Evolutionary conservation across 1,284 basidiomycete genomes (phyloP).

Genomic region (Papiliotrema fonsecae): DNA sequence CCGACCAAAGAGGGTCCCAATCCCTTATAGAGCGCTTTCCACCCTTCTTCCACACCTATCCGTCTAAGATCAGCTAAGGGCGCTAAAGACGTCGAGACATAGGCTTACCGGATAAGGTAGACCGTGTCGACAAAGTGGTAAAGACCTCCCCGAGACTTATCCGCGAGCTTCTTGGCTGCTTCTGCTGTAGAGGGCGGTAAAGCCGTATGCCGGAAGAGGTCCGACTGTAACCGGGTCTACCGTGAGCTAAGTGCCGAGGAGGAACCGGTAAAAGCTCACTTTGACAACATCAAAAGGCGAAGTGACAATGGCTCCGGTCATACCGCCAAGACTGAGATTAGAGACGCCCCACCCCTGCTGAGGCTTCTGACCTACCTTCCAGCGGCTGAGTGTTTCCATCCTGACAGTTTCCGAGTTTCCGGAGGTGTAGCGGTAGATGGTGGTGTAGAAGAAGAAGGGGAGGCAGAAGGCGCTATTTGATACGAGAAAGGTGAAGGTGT

Average conservation of each 20-base stretch:
- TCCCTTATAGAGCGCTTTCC: conserved; percentile 87
- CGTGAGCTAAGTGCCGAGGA: neutral
- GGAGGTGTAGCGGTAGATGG: conserved; percentile 19
- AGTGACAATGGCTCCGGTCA: conserved; percentile 96
- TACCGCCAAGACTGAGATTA: conserved; percentile 73
- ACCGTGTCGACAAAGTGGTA: conserved; percentile 95
- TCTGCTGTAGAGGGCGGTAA: conserved; percentile 14
- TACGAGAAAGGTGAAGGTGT: conserved; percentile 6
- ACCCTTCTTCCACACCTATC: conserved; percentile 85
- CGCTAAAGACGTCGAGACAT: neutral
- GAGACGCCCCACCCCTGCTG: neutral
- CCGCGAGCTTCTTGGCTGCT: conserved; percentile 2
- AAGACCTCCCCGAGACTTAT: conserved; percentile 55
- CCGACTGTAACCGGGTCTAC: conserved; percentile 83
- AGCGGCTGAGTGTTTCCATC: conserved; percentile 77
- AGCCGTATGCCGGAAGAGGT: conserved; percentile 63
- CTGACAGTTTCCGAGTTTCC: conserved; percentile 55
- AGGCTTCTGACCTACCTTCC: conserved; percentile 64
- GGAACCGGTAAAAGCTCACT: conserved; percentile 24
- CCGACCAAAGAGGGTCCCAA: conserved; percentile 92
- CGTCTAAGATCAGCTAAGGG: conserved; percentile 54
- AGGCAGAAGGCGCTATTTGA: conserved; percentile 9
- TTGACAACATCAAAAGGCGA: conserved; percentile 98
- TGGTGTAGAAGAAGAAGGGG: conserved; percentile 9
- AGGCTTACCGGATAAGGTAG: conserved; percentile 72